Evolutionary conservation across 108 stramenopile species (phyloP).

Genomic region (Skeletonema costatum): DNA sequence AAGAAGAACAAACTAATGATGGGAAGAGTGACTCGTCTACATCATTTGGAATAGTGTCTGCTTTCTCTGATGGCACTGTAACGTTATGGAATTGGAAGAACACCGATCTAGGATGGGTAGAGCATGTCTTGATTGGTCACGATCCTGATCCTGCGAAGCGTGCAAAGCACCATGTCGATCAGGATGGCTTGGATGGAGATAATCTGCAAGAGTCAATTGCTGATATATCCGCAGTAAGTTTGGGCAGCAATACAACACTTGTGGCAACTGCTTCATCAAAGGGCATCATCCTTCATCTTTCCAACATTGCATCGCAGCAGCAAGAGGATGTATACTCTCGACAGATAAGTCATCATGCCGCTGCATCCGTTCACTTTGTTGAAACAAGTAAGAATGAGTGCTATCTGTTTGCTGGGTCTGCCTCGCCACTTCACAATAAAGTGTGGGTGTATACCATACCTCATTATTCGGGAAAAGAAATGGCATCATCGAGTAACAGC

Average conservation of each 20-base stretch:
- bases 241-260: neutral
- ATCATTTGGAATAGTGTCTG: constrained; percentile 46
- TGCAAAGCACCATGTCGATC: neutral
- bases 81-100: constrained; percentile 51
- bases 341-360: constrained; percentile 11
- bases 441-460: constrained; percentile 63
- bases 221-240: constrained; percentile 18
- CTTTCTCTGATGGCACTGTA: constrained; percentile 82
- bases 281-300: constrained; percentile 25
- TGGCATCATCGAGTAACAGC: constrained; percentile 3
- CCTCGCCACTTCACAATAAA: constrained; percentile 78
- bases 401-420: constrained; percentile 69
- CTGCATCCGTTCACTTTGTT: constrained; percentile 50
- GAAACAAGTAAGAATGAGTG: constrained; percentile 26
- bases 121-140: constrained; percentile 36
- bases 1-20: neutral
- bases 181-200: constrained; percentile 17
- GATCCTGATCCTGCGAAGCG: constrained; percentile 10
- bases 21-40: neutral
- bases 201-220: constrained; percentile 26
- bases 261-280: constrained; percentile 32
- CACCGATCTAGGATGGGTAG: constrained; percentile 17
- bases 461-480: neutral
- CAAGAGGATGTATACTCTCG: constrained; percentile 2
- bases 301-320: neutral